Percentiles rank a stretch among this genome's conserved stretches.
Evolutionary conservation across 2,329 filamentous ascomycete genomes (phyloP).

Genomic region (Hirsutella thompsonii): DNA sequence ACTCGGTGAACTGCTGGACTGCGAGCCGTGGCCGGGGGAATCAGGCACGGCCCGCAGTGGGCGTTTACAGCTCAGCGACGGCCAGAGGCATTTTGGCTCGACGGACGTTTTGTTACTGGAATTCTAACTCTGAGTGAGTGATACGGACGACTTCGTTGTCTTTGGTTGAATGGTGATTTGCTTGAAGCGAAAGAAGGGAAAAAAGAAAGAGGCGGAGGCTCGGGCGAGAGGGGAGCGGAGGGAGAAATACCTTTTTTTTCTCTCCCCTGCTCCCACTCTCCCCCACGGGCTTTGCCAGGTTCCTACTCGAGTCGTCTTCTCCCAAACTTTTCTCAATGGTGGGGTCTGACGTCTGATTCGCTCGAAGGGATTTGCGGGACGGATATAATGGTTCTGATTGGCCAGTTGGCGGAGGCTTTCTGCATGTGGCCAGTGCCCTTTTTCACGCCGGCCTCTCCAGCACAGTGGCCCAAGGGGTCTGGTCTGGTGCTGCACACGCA

Average conservation of each 20-base stretch:
- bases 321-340: conserved; percentile 10
- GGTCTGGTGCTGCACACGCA: neutral
- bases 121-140: conserved; percentile 11
- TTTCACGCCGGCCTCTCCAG: too few species aligned
- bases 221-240: conserved; percentile 1
- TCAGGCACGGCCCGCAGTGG: conserved; percentile 56
- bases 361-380: neutral
- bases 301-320: too few species aligned
- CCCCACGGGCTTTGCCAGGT: too few species aligned
- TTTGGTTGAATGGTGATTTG: conserved; percentile 16
- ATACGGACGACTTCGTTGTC: conserved; percentile 53
- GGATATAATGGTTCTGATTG: conserved; percentile 4
- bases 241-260: conserved; percentile 5
- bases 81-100: conserved; percentile 58
- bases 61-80: conserved; percentile 85
- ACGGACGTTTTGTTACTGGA: conserved; percentile 48
- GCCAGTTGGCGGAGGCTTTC: neutral
- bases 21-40: conserved; percentile 42
- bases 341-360: conserved; percentile 10
- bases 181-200: conserved; percentile 8
- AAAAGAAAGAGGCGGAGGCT: conserved; percentile 2
- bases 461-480: too few species aligned
- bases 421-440: neutral
- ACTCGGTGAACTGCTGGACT: conserved; percentile 81
- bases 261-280: neutral